Evolutionary conservation across 345 rosid genomes (phyloP).

Genomic region (Citrus sp.): DNA sequence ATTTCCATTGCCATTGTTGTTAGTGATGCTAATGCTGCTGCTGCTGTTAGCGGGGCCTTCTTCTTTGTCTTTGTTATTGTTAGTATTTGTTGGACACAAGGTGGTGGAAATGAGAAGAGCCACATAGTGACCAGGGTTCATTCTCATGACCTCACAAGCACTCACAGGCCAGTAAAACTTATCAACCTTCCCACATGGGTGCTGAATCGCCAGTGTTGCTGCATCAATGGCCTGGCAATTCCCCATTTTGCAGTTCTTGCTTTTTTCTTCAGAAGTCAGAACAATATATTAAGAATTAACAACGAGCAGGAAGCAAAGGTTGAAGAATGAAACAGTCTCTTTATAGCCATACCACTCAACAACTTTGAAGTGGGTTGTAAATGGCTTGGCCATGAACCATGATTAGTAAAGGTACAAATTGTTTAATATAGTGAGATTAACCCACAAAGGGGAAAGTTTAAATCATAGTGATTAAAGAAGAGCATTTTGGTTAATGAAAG

Average conservation of each 20-base stretch:
- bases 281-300: neutral
- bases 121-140: slow-evolving; percentile 88
- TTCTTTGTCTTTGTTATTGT: neutral
- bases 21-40: neutral
- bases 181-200: slow-evolving; percentile 73
- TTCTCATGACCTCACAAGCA: slow-evolving; percentile 71
- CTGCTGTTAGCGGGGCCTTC: slow-evolving; percentile 3
- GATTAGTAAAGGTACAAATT: neutral
- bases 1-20: neutral
- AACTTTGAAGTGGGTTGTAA: slow-evolving; percentile 4
- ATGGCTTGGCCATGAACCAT: neutral
- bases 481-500: neutral
- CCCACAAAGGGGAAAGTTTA: neutral
- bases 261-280: neutral
- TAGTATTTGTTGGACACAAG: slow-evolving; percentile 30
- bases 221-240: slow-evolving; percentile 92
- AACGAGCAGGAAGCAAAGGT: neutral
- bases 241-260: slow-evolving; percentile 47
- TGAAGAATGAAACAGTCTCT: slow-evolving; percentile 16
- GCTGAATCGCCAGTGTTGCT: slow-evolving; percentile 68
- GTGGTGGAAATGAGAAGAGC: slow-evolving; percentile 87
- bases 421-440: neutral
- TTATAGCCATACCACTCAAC: slow-evolving; percentile 42
- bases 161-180: slow-evolving; percentile 56
- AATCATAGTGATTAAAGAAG: neutral